Conservation (phyloP, 148 eudicot species). For the Rhododendron griersonianum region DNA sequence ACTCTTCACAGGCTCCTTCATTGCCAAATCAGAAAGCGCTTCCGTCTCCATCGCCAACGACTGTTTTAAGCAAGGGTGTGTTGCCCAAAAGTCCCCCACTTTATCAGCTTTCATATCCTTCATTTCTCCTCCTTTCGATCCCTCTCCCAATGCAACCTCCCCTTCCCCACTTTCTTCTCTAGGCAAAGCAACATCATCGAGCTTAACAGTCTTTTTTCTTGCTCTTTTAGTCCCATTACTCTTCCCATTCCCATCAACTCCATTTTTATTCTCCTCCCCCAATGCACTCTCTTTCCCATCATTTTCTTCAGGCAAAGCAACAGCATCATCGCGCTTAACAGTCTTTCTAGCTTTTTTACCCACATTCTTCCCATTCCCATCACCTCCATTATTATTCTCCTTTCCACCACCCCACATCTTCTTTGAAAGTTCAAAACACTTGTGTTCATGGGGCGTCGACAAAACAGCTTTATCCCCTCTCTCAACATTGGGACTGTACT, state of each 20-base stretch:
- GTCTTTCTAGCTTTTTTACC: neutral
- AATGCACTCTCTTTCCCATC: neutral
- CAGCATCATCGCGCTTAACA: too few species aligned
- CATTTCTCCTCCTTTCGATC: neutral
- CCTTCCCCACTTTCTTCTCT: conserved; percentile 2
- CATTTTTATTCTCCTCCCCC: neutral
- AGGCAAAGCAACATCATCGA: neutral
- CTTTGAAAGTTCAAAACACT: conserved; percentile 38
- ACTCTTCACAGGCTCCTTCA: neutral
- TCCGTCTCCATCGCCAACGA: neutral
- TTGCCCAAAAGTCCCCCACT: neutral
- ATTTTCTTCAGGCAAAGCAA: too few species aligned
- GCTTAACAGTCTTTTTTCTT: conserved; percentile 8
- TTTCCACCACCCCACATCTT: conserved; percentile 40
- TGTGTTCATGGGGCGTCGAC: conserved; percentile 33
- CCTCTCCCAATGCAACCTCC: neutral
- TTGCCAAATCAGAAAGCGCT: neutral
- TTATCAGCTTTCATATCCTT: neutral
- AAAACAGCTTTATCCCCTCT: conserved; percentile 32
- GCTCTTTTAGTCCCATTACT: conserved; percentile 4
- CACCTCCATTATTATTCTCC: neutral
- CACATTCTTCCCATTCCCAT: neutral
- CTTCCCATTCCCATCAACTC: neutral
- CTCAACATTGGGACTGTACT: conserved; percentile 26
- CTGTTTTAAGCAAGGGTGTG: conserved; percentile 19